A percentile compares a stretch with the other conserved stretches of the same genome.
phyloP scores from a whole-genome alignment of 2,329 filamentous ascomycete genomes.

The Chaetomium sp. region DNA sequence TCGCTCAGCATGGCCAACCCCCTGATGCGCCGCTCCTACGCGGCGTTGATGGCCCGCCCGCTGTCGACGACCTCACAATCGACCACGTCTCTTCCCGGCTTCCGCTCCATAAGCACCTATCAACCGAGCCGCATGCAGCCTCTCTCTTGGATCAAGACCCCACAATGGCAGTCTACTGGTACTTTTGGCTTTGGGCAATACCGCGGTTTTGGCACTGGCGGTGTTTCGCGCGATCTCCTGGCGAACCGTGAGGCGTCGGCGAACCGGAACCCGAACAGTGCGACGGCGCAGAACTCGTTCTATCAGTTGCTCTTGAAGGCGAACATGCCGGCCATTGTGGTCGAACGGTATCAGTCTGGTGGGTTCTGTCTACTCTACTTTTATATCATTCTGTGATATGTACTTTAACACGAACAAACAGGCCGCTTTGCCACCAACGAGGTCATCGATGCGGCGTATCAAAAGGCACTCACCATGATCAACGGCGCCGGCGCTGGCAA shows the following conservation, averaged over 20 bases:
- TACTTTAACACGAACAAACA: neutral
- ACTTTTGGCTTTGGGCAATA: constrained; percentile 5
- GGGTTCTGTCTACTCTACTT: neutral
- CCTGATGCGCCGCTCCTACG: constrained; percentile 22
- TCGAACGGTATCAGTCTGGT: constrained; percentile 82
- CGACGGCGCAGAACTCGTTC: constrained; percentile 85
- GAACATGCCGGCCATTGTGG: constrained; percentile 87
- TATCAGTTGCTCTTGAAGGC: constrained; percentile 86
- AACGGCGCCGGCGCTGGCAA: constrained; percentile 20
- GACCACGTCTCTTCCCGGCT: constrained; percentile 14
- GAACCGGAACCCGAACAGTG: constrained; percentile 84
- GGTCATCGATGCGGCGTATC: constrained; percentile 71
- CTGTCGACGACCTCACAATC: neutral
- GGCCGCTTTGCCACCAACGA: constrained; percentile 71
- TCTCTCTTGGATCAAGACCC: constrained; percentile 12
- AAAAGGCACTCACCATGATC: constrained; percentile 57
- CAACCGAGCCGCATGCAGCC: constrained; percentile 19
- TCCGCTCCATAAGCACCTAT: constrained; percentile 23
- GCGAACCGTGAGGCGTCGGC: constrained; percentile 85
- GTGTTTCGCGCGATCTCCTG: constrained; percentile 58
- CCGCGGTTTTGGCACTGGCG: constrained; percentile 30
- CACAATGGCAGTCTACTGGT: constrained; percentile 5
- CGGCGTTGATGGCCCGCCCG: constrained; percentile 20
- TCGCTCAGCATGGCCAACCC: constrained; percentile 23
- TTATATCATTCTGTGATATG: neutral